Base-by-base conservation (phyloP, 1,139 yeast genomes). In the Debaryomycetaceae sp. region DNA sequence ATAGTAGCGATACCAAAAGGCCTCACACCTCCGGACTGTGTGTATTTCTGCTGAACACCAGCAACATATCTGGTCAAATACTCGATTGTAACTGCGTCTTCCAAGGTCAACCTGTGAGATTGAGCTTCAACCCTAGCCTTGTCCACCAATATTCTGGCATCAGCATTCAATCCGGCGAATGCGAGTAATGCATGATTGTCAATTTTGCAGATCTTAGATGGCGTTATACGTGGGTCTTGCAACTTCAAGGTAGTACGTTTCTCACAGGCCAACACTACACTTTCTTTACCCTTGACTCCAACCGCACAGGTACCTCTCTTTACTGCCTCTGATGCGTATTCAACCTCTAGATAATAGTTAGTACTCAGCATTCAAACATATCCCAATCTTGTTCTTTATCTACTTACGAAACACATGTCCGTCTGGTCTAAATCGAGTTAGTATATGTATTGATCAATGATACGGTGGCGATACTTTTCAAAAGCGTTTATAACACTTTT, bases 221-320 rank as follows among this genome's bases (percentile, higher is more conserved):
- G 98, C 4, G 97, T 91, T 47, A 88, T 89, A 61, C 98, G 78
- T 38, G 97, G 94, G 65, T 94, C 98, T 67, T 92, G 98, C 49
- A 92, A 75, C 63, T 94, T 92, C 57, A 92, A 73, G 0, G 98
- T 91, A 38, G 96, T 87, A 68, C 98, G 81, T 70, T 92, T 87
- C 65, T 92, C 99, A 68, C 98, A 92, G 26, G 97, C 99, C 38
- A 92, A 75, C 13, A 92, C 96, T 13, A 92, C 98, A 44, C 83
- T 79, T 46, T 83, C 84, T 52, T 78, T 76, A 41, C 98, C 98
- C 60, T 91, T 91, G 45, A 92, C 92, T 34, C 98, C 98, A 33
- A 92, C 96, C 4, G 98, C 96, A 60, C 96, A 88, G 2, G 98
- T 92, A 47, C 98, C 99, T 67, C 98, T 79, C 63, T 92, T 92